Base-by-base conservation (phyloP, 78 protist genomes). In the Capsaspora owczarzaki region DNA sequence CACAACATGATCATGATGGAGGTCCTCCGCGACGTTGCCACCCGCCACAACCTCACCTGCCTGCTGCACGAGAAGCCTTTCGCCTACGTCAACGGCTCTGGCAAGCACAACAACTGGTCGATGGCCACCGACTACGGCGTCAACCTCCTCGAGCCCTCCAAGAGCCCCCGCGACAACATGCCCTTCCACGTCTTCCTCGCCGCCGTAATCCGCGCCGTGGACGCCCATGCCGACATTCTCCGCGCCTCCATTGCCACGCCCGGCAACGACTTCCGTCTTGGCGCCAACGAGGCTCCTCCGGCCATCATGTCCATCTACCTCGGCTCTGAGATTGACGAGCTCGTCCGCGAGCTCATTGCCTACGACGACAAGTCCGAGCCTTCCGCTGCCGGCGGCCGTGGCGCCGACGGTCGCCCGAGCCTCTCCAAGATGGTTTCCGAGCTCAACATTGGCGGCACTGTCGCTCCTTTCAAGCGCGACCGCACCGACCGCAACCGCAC, bases 251-350 rank as follows among this genome's bases (percentile, higher is more conserved):
- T 89, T 33, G 91, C 93, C 60, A 72, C 72, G 3, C 86, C 92
- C 79, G 94, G 95, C 53, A 93, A 95, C 83, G 98, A 95, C 77
- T 90, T 84, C 81, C 90, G 98, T 60, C 91, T 95, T 51, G 98
- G 98, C 44, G 96, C 93, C 44, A 70, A 80, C 79, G 98, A 95
- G 82, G 98, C 98, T 3, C 98, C 98, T 47, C 98, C 98, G 33
- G 93, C 95, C 25, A 93, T 95, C 80, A 86, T 95, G 77, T 91
- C 95, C n/a, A 85, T 94, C 66, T 93, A 86, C 87, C 77, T 92
- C 2, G 98, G 98, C 74, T 79, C 76, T 27, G 72, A 80, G 77
- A 46, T 90, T 31, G 89, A 85, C 46, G 75, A 37, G 33, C 66
- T 86, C 46, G 27, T 78, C 23, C 5, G 60, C 0, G 68, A 19